These are phyloP conservation scores for Garcia nutans DNA, from an alignment of 345 rosid genomes.

Conservation along the genomic window DNA sequence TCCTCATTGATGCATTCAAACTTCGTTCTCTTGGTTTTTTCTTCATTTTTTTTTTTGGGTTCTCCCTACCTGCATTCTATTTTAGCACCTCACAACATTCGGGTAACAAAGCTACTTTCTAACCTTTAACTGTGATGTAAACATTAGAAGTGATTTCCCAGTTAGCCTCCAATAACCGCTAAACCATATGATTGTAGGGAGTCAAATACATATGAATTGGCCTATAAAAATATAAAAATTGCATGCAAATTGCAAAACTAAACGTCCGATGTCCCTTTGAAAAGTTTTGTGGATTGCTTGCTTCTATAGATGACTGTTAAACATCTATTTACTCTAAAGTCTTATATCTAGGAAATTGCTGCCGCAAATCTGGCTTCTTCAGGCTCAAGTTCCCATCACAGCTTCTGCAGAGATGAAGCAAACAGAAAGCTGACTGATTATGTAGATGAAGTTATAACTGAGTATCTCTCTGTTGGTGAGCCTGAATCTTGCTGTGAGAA, in stretches of 20 bases:
- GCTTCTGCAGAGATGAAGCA: constrained; percentile 36
- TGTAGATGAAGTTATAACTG: constrained; percentile 48
- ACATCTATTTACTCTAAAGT: constrained; percentile 9
- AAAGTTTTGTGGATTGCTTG: not conserved
- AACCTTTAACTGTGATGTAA: not conserved
- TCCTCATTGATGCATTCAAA: too few relatives aligned
- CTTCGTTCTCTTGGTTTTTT: not conserved
- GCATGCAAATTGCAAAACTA: not conserved
- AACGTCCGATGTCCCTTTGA: not conserved
- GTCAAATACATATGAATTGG: too few relatives aligned
- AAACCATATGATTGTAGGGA: not conserved
- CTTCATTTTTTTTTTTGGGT: too few relatives aligned
- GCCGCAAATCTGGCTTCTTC: constrained; percentile 21
- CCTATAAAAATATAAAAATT: too few relatives aligned
- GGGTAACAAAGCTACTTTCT: not conserved
- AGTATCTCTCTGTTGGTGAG: constrained; percentile 51
- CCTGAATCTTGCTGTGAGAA: constrained; percentile 59
- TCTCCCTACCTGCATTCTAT: not conserved
- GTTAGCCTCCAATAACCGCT: not conserved
- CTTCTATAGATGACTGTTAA: constrained; percentile 2
- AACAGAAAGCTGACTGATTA: constrained; percentile 37
- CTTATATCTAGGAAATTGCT: constrained; percentile 47
- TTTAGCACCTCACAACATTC: not conserved
- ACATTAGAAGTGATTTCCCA: not conserved
- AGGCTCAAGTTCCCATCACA: constrained; percentile 23